Evolutionary conservation across 371 early-diverging fungal genomes (phyloP), one percentile per base, ranked within the genome.

Genomic region (Funneliformis caledonium): DNA sequence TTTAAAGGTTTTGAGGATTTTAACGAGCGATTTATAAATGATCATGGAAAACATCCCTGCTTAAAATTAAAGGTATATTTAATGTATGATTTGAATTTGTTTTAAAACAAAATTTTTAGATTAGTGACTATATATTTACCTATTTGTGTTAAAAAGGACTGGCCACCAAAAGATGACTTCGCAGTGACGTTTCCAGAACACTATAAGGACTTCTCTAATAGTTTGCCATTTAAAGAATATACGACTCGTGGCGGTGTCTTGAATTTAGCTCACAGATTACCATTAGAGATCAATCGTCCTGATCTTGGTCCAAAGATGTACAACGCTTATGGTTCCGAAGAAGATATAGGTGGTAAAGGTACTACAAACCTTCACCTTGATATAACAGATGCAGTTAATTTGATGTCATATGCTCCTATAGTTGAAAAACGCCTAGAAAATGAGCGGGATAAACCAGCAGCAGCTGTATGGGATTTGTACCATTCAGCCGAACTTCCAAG

Each of bases 251-350:
- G 68, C 10, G 95, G 94, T 4, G 50, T 48, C 1, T 86, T 88
- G 37, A 95, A 95, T 80, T 72, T 95, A 56, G 89, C 89, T 0
- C 89, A 86, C 31, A 87, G 89, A 7, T 82, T 94, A 11, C 92
- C 93, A 0, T 8, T 45, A 5, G 82, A 80, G 14, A 52, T 72
- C 14, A 72, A 72, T 42, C 89, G 90, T 4, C 92, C 94, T 0
- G 93, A 94, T 78, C 86, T 93, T 6, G 93, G 94, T 0, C 94
- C 94, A 0, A 94, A 93, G 82, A 88, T 94, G 90, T 92, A 93
- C 81, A 90, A 89, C 60, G 92, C 94, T 0, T 91, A 91, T 76
- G 92, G 89, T 2, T 87, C 89, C 2, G 83, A 78, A 42, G 86
- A 85, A 6, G 83, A 11, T 81, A 82, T 2, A 80, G 83, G 11